Percentiles rank a stretch among this genome's conserved stretches.
phyloP scores from a whole-genome alignment of 148 eudicot species.

The Chenopodium formosanum region DNA sequence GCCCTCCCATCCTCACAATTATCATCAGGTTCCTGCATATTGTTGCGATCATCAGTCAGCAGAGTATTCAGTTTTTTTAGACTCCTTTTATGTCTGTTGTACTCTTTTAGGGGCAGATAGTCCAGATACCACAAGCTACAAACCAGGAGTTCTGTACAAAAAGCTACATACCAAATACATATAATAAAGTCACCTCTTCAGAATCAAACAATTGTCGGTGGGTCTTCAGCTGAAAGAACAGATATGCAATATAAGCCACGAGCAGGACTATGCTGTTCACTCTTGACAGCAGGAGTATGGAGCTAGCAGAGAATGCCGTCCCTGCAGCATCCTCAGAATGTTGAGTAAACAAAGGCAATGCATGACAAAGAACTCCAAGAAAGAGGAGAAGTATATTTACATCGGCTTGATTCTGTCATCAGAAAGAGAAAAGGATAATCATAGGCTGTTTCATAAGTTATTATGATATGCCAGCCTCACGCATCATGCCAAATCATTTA shows the following conservation, averaged over 20 bases:
- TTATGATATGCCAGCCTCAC: not conserved
- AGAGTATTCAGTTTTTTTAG: not conserved
- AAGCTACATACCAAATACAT: not conserved
- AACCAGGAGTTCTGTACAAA: not conserved
- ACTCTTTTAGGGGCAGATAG: not conserved
- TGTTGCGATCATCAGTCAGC: not conserved
- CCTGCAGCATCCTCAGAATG: conserved; percentile 23
- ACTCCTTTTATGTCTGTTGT: not conserved
- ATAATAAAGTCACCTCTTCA: conserved; percentile 38
- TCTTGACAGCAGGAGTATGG: conserved; percentile 65
- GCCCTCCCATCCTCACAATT: conserved; percentile 50
- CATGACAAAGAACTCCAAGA: conserved; percentile 62
- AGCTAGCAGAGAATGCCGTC: conserved; percentile 11
- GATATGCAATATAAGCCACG: conserved; percentile 61
- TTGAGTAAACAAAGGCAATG: conserved; percentile 52
- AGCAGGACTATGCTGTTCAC: conserved; percentile 64
- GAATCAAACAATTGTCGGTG: conserved; percentile 44
- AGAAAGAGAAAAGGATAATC: not conserved
- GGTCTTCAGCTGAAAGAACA: conserved; percentile 68
- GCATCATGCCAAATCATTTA: not conserved
- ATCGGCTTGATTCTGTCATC: conserved; percentile 57
- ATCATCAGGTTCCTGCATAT: conserved; percentile 28
- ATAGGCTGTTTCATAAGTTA: not conserved
- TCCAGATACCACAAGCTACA: not conserved
- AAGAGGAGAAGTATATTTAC: conserved; percentile 54